These are phyloP conservation scores for Tetrahymena malaccensis DNA, from an alignment of 73 alveolate species.

Conservation along the genomic window DNA sequence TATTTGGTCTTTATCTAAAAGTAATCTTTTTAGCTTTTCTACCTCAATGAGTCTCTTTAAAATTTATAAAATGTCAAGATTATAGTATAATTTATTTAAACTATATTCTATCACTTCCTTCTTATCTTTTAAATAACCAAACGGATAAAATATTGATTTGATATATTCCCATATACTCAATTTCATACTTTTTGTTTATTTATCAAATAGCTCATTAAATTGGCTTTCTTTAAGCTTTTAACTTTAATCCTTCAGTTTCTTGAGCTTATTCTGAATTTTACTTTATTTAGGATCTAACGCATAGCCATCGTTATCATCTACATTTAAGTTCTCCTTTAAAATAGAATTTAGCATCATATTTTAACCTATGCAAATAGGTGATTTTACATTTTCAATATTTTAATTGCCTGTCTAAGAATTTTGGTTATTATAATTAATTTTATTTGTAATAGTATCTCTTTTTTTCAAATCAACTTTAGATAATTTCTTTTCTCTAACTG, in stretches of 20 bases:
- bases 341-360: no score
- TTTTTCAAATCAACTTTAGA: no score
- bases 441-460: no score
- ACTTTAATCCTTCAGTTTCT: not conserved
- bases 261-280: not conserved
- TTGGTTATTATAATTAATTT: no score
- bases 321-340: no score
- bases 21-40: constrained; percentile 20
- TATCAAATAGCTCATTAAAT: not conserved
- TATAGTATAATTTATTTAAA: not conserved
- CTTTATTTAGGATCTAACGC: not conserved
- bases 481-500: no score
- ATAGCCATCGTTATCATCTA: no score
- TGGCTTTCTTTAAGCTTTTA: not conserved
- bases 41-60: constrained; percentile 6
- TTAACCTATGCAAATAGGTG: no score
- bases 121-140: not conserved
- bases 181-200: not conserved
- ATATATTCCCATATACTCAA: not conserved
- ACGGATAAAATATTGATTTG: not conserved
- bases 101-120: not conserved
- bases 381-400: no score
- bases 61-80: constrained; percentile 8
- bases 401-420: no score
- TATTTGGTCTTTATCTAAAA: not conserved